Percentiles rank a stretch among this genome's conserved stretches.
phyloP scores from a whole-genome alignment of 2,329 filamentous ascomycete genomes.

The Penicillium hesseltinei region DNA sequence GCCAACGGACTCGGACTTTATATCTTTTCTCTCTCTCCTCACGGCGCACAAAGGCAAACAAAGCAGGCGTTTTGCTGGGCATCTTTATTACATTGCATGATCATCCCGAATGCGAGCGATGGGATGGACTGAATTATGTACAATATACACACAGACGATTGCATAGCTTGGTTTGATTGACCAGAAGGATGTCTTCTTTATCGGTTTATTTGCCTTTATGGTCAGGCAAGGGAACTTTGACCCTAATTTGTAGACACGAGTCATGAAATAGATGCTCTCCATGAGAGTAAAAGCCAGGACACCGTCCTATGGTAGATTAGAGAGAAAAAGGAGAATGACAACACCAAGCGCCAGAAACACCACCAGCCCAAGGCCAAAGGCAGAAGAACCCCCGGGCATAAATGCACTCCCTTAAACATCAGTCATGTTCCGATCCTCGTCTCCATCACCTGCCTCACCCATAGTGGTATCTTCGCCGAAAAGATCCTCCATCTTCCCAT shows the following conservation, averaged over 20 bases:
- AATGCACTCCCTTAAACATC: constrained; percentile 33
- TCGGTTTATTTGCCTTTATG: background rate
- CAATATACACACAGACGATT: constrained; percentile 21
- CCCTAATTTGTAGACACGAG: background rate
- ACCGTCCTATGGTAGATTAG: constrained; percentile 1
- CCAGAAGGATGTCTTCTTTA: constrained; percentile 6
- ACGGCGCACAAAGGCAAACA: constrained; percentile 20
- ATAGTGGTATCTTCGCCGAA: constrained; percentile 45
- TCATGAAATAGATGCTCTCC: background rate
- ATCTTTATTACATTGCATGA: constrained; percentile 22
- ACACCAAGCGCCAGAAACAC: constrained; percentile 24
- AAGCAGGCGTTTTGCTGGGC: constrained; percentile 24
- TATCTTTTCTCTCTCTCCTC: constrained; percentile 19
- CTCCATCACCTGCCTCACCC: constrained; percentile 37
- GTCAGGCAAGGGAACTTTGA: background rate
- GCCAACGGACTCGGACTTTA: constrained; percentile 1
- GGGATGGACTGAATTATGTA: constrained; percentile 23
- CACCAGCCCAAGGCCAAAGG: constrained; percentile 6
- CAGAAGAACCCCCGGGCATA: background rate
- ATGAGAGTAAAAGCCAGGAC: background rate
- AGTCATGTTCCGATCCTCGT: constrained; percentile 45
- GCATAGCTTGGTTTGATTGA: constrained; percentile 15
- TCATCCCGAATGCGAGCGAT: constrained; percentile 13
- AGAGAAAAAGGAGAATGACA: background rate
- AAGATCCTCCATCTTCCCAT: constrained; percentile 50